phyloP scores from a whole-genome alignment of 2,329 filamentous ascomycete genomes.

The Dothistroma pini region DNA sequence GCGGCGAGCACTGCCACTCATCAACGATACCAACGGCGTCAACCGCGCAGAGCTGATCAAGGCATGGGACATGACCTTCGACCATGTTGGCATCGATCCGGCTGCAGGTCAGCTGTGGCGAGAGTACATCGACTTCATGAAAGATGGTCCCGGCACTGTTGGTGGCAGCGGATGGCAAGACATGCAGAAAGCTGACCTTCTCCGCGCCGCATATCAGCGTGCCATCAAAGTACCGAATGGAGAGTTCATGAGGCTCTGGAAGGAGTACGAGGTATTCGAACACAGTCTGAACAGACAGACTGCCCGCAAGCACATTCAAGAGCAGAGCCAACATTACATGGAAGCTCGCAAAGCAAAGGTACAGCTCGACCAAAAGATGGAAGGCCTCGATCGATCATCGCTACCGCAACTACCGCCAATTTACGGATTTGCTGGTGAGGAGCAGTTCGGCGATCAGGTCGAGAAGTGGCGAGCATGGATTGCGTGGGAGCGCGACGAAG shows the following conservation, averaged over 20 bases:
- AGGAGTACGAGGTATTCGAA: conserved; percentile 96
- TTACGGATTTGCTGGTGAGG: conserved; percentile 79
- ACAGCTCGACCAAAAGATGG: conserved; percentile 83
- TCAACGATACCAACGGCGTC: conserved; percentile 69
- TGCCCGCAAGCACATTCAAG: conserved; percentile 89
- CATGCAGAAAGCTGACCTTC: conserved; percentile 92
- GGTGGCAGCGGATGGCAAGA: conserved; percentile 92
- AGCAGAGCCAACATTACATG: conserved; percentile 92
- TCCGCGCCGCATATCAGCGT: conserved; percentile 88
- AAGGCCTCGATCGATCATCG: conserved; percentile 70
- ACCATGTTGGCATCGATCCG: conserved; percentile 85
- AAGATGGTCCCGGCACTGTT: conserved; percentile 71
- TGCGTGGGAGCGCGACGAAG: conserved; percentile 80
- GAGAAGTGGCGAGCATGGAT: conserved; percentile 93
- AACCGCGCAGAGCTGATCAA: conserved; percentile 76
- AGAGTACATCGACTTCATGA: conserved; percentile 92
- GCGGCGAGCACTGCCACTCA: conserved; percentile 83
- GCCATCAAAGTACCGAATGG: conserved; percentile 84
- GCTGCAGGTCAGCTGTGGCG: conserved; percentile 88
- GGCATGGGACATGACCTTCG: conserved; percentile 88
- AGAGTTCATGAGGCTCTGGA: conserved; percentile 82
- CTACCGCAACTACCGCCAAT: conserved; percentile 78
- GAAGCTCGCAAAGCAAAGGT: conserved; percentile 88
- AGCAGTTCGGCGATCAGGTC: conserved; percentile 79
- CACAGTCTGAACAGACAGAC: conserved; percentile 90